Conservation (phyloP, 2,329 filamentous ascomycete genomes). For the Cryoendolithus antarcticus region DNA sequence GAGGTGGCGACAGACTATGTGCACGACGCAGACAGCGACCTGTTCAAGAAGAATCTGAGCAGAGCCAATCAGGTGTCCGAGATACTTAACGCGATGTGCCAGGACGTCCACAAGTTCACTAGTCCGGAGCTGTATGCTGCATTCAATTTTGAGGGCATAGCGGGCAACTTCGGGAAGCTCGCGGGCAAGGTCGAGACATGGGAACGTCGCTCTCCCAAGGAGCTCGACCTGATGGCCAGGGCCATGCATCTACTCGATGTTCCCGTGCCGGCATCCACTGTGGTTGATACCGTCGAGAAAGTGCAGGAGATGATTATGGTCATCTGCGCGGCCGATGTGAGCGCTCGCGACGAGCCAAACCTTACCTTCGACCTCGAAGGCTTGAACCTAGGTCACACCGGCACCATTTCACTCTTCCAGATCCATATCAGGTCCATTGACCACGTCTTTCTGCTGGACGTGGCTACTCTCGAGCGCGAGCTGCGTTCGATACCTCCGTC, state of each 20-base stretch:
- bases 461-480: constrained; percentile 25
- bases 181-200: neutral
- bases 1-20: neutral
- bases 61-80: neutral
- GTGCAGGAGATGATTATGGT: neutral
- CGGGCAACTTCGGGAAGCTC: neutral
- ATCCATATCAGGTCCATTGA: neutral
- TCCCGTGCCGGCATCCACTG: neutral
- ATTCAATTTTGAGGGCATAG: neutral
- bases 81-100: neutral
- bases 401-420: neutral
- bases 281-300: neutral
- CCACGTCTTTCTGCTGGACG: constrained; percentile 28
- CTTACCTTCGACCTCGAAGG: neutral
- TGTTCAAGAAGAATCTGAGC: neutral
- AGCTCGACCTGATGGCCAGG: neutral
- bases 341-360: neutral
- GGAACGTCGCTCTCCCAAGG: neutral
- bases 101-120: neutral
- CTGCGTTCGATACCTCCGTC: constrained; percentile 28
- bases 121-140: neutral
- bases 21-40: neutral
- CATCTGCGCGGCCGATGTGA: too few relatives aligned
- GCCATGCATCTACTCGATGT: neutral
- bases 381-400: neutral